Conservation (phyloP, 1,284 basidiomycete genomes). For the Marasmius fiardii region DNA sequence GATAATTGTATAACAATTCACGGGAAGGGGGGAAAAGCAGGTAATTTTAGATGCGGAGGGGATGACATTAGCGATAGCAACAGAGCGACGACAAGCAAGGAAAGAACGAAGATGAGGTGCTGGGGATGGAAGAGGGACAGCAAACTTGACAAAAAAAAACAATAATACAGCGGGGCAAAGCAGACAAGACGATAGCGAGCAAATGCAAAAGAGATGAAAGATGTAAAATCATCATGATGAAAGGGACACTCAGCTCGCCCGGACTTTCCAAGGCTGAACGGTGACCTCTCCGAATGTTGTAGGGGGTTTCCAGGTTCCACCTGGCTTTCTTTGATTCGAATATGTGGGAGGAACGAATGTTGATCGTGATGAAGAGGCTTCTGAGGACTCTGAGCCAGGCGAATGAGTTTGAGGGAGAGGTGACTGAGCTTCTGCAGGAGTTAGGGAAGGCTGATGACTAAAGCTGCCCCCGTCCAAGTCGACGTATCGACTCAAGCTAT, state of each 20-base stretch:
- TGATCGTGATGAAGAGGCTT: not conserved
- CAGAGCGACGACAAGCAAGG: not conserved
- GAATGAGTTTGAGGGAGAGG: not conserved
- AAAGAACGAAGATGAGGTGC: not conserved
- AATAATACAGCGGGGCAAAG: conserved; percentile 18
- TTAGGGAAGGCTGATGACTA: conserved; percentile 24
- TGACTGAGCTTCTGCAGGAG: conserved; percentile 44
- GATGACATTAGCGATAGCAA: not conserved
- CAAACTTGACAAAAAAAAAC: conserved; percentile 16
- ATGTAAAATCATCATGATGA: not conserved
- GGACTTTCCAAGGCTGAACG: conserved; percentile 23
- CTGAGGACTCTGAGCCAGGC: conserved; percentile 24
- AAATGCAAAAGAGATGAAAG: conserved; percentile 2
- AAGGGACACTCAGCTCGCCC: conserved; percentile 19
- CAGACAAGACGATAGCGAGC: conserved; percentile 7
- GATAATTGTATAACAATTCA: conserved; percentile 4
- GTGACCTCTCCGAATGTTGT: not conserved
- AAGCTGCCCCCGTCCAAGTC: not conserved
- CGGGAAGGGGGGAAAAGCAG: not conserved
- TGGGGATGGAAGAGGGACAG: not conserved
- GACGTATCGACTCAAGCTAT: not conserved
- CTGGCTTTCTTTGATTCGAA: not conserved
- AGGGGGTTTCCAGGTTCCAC: not conserved
- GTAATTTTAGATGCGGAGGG: not conserved
- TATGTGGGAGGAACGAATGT: not conserved